Base-by-base conservation (phyloP, 2,329 filamentous ascomycete species). In the Penicillium frequentans region DNA sequence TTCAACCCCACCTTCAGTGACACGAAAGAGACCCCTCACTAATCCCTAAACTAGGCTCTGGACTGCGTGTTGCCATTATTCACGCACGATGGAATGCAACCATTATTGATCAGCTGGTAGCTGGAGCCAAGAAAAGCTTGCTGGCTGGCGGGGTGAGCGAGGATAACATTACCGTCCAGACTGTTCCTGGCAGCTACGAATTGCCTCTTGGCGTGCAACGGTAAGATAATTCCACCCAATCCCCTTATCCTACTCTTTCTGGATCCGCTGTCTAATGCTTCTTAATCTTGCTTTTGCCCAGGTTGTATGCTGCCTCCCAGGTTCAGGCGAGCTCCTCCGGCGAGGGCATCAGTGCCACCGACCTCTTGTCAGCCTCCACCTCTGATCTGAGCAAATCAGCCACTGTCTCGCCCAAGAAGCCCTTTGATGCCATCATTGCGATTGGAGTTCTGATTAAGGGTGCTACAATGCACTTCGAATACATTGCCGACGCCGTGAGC, bases 391-490 rank as follows among this genome's bases (percentile, higher is more conserved):
- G 82, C 27, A 77, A 82, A 67, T 76, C 48, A 31, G 61, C 62
- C 45, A 73, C 68, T 39, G 68, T 79, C 19, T 60, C 77, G 3
- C 65, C 77, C 3, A 68, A 75, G 21, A 70, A 73, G 49, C 86
- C 91, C 21, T 98, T 98, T 69, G 93, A 98, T 72, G 95, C 95
- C 61, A 87, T 99, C 62, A 93, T 99, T 64, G 92, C 95, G 52
- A 90, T 99, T 65, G 95, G 95, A 55, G 93, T 96, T 55, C 85
- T 99, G 59, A 97, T 99, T 80, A 99, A 99, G 81, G 95, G 95
- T 74, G 90, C 96, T 78, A 98, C 95, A 7, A 97, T 97, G 92
- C 95, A 99, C 79, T 99, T 99, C 71, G 95, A 99, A 79, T 98
- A 99, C 79, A 99, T 99, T 68, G 85, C 93, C 43, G 95, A 98